Conservation (phyloP, 1,139 yeast species). For the Yamadazyma triangularis region DNA sequence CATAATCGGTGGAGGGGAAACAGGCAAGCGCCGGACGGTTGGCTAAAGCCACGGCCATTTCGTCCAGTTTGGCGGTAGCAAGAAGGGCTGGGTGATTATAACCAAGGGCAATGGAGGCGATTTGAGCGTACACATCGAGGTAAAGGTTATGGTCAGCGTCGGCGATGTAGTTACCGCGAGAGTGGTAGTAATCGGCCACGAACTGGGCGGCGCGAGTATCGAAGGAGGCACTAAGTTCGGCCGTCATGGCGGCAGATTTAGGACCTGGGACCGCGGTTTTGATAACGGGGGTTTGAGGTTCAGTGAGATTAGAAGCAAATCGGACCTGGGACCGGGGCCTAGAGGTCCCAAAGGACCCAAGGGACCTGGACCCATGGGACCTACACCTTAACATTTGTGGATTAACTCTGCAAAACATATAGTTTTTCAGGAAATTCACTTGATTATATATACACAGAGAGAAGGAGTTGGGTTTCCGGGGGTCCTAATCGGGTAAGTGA, state of each 20-base stretch:
- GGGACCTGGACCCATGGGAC: too few species aligned
- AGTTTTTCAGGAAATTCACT: too few species aligned
- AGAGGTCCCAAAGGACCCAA: too few species aligned
- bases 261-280: conserved; percentile 61
- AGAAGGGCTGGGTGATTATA: conserved; percentile 63
- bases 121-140: conserved; percentile 63
- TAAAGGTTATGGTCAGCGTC: conserved; percentile 63
- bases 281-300: conserved; percentile 49
- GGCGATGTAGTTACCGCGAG: conserved; percentile 59
- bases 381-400: too few species aligned
- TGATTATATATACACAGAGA: too few species aligned
- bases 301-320: too few species aligned
- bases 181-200: conserved; percentile 57
- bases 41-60: conserved; percentile 59
- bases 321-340: too few species aligned
- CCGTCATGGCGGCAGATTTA: conserved; percentile 40
- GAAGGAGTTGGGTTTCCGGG: too few species aligned
- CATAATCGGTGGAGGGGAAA: conserved; percentile 58
- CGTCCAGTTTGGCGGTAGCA: conserved; percentile 53
- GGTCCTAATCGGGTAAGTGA: too few species aligned
- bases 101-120: conserved; percentile 65
- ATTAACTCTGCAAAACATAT: too few species aligned
- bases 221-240: conserved; percentile 49
- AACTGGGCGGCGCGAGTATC: conserved; percentile 65
- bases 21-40: conserved; percentile 71